A percentile compares a stretch with the other conserved stretches of the same genome.
phyloP scores from a whole-genome alignment of 495 filamentous ascomycete species.

The Sordaria brevicollis region DNA sequence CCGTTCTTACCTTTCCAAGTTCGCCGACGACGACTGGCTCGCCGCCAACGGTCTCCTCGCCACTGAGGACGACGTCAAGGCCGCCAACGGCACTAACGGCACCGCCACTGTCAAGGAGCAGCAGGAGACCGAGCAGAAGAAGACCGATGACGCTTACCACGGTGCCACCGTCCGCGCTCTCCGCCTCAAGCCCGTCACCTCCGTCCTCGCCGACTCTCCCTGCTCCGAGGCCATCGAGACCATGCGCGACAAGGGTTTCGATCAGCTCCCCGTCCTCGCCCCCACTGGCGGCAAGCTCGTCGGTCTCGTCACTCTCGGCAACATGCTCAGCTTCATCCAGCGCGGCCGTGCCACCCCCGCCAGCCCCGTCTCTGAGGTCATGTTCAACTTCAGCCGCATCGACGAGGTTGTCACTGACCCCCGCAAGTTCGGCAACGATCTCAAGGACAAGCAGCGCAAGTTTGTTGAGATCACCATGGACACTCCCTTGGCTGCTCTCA shows the following conservation, averaged over 20 bases:
- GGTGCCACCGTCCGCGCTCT: constrained; percentile 70
- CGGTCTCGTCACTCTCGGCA: constrained; percentile 86
- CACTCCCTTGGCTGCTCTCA: constrained; percentile 72
- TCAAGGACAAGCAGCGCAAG: constrained; percentile 44
- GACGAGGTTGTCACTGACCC: constrained; percentile 83
- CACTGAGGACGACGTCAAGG: constrained; percentile 15
- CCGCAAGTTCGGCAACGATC: constrained; percentile 44
- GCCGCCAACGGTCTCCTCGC: constrained; percentile 84
- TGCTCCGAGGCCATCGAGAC: constrained; percentile 86
- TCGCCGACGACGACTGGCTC: constrained; percentile 97
- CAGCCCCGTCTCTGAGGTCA: constrained; percentile 72
- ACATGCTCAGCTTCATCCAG: constrained; percentile 82
- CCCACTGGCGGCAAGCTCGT: constrained; percentile 61
- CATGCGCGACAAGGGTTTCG: constrained; percentile 94
- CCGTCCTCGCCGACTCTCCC: constrained; percentile 53
- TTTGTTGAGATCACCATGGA: constrained; percentile 92
- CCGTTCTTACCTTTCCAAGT: constrained; percentile 96
- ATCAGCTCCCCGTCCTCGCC: constrained; percentile 85
- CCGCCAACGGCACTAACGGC: constrained; percentile 25
- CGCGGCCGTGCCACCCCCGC: constrained; percentile 62
- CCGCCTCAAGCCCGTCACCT: constrained; percentile 84
- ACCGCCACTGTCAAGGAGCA: constrained; percentile 23
- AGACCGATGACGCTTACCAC: constrained; percentile 46
- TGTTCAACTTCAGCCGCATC: constrained; percentile 88
- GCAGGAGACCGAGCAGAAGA: constrained; percentile 6